Conservation (phyloP, 768 basidiomycete genomes). For the Heimioporus sp. region DNA sequence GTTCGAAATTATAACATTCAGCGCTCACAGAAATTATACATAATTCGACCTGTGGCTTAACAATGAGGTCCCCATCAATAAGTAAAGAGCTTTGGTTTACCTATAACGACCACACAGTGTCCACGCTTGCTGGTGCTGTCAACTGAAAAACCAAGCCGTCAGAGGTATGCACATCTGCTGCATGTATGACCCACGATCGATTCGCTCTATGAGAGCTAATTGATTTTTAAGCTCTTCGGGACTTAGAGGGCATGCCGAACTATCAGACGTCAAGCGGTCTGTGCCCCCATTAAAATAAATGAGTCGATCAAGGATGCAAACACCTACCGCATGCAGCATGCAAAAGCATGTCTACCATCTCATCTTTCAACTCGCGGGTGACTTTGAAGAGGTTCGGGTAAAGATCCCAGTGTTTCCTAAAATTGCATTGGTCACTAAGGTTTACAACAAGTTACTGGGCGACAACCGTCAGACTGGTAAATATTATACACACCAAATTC, state of each 20-base stretch:
- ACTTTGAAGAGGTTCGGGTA: constrained; percentile 28
- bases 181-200: constrained; percentile 17
- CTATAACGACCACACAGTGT: constrained; percentile 22
- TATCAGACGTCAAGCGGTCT: constrained; percentile 29
- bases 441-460: background rate
- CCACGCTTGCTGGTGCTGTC: constrained; percentile 1
- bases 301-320: background rate
- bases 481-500: background rate
- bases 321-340: constrained; percentile 26
- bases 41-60: constrained; percentile 24
- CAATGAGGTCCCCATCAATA: constrained; percentile 4
- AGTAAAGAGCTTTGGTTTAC: constrained; percentile 5
- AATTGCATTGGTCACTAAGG: background rate
- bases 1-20: background rate
- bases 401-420: constrained; percentile 36
- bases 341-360: constrained; percentile 24
- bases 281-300: background rate
- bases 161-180: background rate
- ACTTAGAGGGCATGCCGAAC: constrained; percentile 23
- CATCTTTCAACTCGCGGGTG: constrained; percentile 24
- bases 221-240: constrained; percentile 18
- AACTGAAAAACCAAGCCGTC: constrained; percentile 6
- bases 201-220: constrained; percentile 23
- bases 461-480: constrained; percentile 6
- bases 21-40: constrained; percentile 28